Evolutionary conservation across 768 basidiomycete species (phyloP), one percentile per base, ranked within the genome.

Genomic region (Boletus pseudo-olivaceus): DNA sequence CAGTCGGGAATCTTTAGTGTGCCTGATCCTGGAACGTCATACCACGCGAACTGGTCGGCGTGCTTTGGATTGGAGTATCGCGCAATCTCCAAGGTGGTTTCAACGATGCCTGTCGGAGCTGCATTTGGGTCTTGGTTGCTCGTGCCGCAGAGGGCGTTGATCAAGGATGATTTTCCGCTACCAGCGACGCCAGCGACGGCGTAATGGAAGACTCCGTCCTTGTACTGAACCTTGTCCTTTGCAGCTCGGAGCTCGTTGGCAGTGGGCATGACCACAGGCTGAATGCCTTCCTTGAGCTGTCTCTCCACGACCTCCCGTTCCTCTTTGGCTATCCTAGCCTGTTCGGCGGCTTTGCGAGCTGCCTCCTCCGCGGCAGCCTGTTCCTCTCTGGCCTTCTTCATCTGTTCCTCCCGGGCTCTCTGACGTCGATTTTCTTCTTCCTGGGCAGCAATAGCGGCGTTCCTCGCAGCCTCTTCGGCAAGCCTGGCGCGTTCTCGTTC

Each of bases 11-110:
- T 57, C 37, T 59, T 64, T n/a, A 68, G 51, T 2, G 74, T 75
- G 7, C 70, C 72, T 9, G 73, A 73, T 15, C 73, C 73, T 0
- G 73, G 74, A 27, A 75, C 53, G 35, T 75, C 73, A 47, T 71
- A 75, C 73, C 74, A 75, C 19, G 65, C 63, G 40, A 68, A 62
- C 19, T 59, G 64, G 51, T 62, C 54, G 0, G 57, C 42, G 7
- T 64, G 53, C 19, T 51, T 65, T 17, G 65, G 59, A 45, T 74
- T 63, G 20, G 58, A 53, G 44, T 72, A 75, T 37, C 73, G 62
- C 1, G 55, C 59, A 10, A 73, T 49, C 40, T 62, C 53, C 35
- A 59, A 34, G 19, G 72, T 74, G 11, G 72, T 74, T 39, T 44
- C 74, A 3, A 61, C 62, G 44, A 74, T 51, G 11, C 72, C 74